Evolutionary conservation across 2,329 filamentous ascomycete species (phyloP).

Genomic region (Monilinia fructicola): DNA sequence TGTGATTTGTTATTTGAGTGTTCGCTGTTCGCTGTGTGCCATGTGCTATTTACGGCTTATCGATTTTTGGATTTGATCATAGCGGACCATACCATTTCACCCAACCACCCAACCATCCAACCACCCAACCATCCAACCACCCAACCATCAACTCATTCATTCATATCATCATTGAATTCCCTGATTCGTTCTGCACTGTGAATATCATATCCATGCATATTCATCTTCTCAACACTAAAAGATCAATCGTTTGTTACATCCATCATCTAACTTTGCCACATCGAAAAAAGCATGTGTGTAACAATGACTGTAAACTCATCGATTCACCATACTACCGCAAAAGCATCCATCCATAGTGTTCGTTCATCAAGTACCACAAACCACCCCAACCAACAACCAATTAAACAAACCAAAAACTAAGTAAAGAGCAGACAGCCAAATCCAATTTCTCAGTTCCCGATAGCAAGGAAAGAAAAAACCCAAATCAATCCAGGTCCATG

Average conservation of each 20-base stretch:
- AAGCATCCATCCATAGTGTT: background rate
- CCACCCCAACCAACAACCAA: background rate
- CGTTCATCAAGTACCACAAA: background rate
- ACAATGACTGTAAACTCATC: background rate
- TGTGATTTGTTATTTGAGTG: too few species aligned
- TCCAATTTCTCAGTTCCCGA: background rate
- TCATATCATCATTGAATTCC: slow-evolving; percentile 3
- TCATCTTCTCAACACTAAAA: background rate
- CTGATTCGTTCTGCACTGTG: background rate
- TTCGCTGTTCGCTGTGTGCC: too few species aligned
- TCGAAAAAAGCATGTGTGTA: background rate
- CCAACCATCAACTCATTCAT: background rate
- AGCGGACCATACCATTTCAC: too few species aligned
- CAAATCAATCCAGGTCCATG: slow-evolving; percentile 14
- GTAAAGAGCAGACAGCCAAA: background rate
- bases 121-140: background rate
- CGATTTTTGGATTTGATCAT: too few species aligned
- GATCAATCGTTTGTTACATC: background rate
- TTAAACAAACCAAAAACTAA: background rate
- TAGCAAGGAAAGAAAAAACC: background rate
- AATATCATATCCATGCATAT: background rate
- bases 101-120: too few species aligned
- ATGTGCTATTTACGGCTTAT: too few species aligned
- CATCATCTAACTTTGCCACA: background rate
- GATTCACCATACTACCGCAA: background rate